A percentile compares a stretch with the other conserved stretches of the same genome.
Evolutionary conservation across 495 filamentous ascomycete species (phyloP).

Genomic region (Glutinoglossum americanum): DNA sequence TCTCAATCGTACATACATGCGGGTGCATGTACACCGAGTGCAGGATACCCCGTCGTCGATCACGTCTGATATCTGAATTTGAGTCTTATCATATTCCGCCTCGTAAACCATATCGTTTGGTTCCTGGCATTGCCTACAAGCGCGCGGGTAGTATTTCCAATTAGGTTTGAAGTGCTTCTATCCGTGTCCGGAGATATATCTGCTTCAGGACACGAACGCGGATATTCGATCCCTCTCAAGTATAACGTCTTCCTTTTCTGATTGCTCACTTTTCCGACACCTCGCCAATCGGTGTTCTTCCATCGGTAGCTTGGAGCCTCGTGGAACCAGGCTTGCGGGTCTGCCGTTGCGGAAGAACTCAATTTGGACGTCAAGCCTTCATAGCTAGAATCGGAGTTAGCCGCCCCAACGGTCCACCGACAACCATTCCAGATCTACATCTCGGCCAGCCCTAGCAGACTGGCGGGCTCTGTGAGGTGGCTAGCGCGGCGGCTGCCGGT

Average conservation of each 20-base stretch:
- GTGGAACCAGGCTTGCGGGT: background rate
- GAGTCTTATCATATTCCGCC: background rate
- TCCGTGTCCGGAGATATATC: background rate
- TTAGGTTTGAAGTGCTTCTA: background rate
- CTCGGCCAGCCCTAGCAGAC: background rate
- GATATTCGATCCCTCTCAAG: too few species aligned
- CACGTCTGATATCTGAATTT: background rate
- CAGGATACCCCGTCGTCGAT: background rate
- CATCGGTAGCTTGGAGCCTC: background rate
- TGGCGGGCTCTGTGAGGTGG: constrained; percentile 22
- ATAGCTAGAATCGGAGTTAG: background rate
- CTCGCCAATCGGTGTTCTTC: background rate
- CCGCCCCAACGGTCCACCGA: background rate
- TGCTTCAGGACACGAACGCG: background rate
- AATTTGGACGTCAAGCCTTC: background rate
- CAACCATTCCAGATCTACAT: background rate
- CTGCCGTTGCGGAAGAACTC: background rate
- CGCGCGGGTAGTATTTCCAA: background rate
- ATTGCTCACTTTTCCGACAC: background rate
- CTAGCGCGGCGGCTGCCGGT: constrained; percentile 29
- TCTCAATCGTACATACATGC: background rate
- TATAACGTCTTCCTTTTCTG: background rate
- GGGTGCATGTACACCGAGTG: background rate
- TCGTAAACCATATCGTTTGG: background rate
- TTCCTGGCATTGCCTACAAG: background rate